Evolutionary conservation across 2,329 filamentous ascomycete genomes (phyloP), one percentile per base, ranked within the genome.

Genomic region (Lasiodiplodia hormozganensis): DNA sequence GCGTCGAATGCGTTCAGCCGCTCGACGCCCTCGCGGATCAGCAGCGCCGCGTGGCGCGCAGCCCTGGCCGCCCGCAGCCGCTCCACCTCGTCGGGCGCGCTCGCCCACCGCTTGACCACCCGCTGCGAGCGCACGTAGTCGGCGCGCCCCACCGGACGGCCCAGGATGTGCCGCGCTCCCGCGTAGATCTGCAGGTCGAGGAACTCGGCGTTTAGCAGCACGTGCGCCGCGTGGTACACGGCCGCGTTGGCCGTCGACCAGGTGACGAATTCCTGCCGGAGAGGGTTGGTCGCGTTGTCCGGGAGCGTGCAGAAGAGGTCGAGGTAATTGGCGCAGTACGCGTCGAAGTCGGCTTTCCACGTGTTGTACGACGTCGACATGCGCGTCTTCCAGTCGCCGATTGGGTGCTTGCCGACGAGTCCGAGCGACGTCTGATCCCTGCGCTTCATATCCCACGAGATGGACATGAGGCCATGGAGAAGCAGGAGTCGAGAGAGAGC

Each of bases 171-270:
- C 1, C 82, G 77, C 3, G 87, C 85, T 0, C 88, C 88, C 0
- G 87, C 88, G 54, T 86, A 87, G 52, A 89, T 89, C 71, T 90
- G 88, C 0, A 90, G 78, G 71, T 90, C 87, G 0, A 89, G 78
- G 51, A 90, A 85, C 18, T 89, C 87, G 7, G 86, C 85, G 68
- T 87, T 81, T 2, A 90, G 79, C 0, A 87, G 80, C 7, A 88
- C 81, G 54, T 88, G 84, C 0, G 87, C 87, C 0, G 87, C 82
- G 70, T 89, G 87, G 68, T 89, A 89, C 0, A 90, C 80, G 0
- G 86, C 82, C n/a, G 83, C 77, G 23, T 84, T 85, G 0, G 86
- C 83, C 1, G 84, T 82, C 47, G 81, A 79, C 65, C 86, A 85
- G 4, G 81, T 78, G 0, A 79, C 76, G 69, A 87, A 86, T 57